A percentile compares a stretch with the other conserved stretches of the same genome.
Evolutionary conservation across 2,329 filamentous ascomycete genomes (phyloP).

Genomic region (Ophiostoma populinum): DNA sequence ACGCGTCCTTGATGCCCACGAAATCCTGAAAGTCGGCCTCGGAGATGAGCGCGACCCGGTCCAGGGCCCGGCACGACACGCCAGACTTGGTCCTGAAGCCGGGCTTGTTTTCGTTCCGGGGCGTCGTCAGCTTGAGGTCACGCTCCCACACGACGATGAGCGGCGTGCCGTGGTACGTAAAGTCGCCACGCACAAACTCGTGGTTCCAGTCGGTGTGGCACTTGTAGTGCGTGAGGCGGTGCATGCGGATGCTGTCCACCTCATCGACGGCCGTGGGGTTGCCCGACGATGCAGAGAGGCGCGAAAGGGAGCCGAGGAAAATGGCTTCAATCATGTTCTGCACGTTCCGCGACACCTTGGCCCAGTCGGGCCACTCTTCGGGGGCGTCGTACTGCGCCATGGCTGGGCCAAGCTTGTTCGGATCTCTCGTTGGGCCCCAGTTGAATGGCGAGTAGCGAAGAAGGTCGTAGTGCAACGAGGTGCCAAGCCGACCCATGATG

Average conservation of each 20-base stretch:
- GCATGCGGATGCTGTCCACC: background rate
- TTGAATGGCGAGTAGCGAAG: too few relatives aligned
- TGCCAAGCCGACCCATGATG: too few relatives aligned
- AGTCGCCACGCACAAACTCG: background rate
- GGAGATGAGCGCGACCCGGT: background rate
- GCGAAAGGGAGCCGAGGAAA: too few relatives aligned
- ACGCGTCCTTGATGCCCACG: background rate
- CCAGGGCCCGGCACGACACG: background rate
- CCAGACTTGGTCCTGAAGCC: background rate
- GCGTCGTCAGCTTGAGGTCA: background rate
- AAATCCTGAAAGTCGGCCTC: background rate
- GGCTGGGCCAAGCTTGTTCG: too few relatives aligned
- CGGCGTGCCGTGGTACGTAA: background rate
- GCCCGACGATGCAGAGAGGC: too few relatives aligned
- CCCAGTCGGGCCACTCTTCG: too few relatives aligned
- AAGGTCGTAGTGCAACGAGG: too few relatives aligned
- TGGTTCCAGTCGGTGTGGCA: background rate
- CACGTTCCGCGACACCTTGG: too few relatives aligned
- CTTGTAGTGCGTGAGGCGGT: background rate
- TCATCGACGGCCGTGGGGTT: too few relatives aligned
- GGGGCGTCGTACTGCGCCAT: too few relatives aligned
- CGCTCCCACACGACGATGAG: background rate
- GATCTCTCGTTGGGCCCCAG: too few relatives aligned
- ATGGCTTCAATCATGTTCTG: too few relatives aligned
- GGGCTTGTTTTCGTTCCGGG: background rate